A percentile compares a stretch with the other conserved stretches of the same genome.
These are phyloP conservation scores for Epichloe festucae DNA, from an alignment of 2,329 filamentous ascomycete species.

Conservation along the genomic window DNA sequence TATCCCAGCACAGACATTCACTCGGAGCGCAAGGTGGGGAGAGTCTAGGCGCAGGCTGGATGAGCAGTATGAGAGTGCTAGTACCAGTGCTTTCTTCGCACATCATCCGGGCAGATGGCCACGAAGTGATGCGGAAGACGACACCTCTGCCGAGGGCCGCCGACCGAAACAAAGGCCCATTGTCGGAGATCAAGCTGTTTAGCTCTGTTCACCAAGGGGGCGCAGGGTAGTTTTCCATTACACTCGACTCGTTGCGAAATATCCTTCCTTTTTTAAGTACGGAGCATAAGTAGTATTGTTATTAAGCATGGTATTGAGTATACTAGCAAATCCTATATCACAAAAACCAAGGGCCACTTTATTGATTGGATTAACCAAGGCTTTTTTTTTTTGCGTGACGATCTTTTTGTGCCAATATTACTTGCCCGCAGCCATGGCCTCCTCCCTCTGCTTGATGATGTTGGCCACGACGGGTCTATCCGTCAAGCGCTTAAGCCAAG, in stretches of 20 bases:
- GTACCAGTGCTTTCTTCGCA: neutral
- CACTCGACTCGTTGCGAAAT: no score
- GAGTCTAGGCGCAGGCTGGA: constrained; percentile 8
- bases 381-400: neutral
- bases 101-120: neutral
- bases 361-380: no score
- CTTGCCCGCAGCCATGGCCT: neutral
- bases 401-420: no score
- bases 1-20: constrained; percentile 12
- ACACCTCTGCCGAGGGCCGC: neutral
- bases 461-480: constrained; percentile 2
- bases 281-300: no score
- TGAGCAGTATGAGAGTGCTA: neutral
- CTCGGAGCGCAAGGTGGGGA: constrained; percentile 16
- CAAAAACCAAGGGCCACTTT: no score
- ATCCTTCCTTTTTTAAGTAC: no score
- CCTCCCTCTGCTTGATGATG: constrained; percentile 2
- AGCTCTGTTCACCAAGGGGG: neutral
- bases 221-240: neutral
- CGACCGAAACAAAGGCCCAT: neutral
- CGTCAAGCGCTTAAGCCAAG: constrained; percentile 3
- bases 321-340: no score
- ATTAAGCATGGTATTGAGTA: no score
- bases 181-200: neutral
- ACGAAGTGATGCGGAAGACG: neutral